These are phyloP conservation scores for Conidiobolus incongruus DNA, from an alignment of 371 early-diverging fungal species.

Conservation along the genomic window DNA sequence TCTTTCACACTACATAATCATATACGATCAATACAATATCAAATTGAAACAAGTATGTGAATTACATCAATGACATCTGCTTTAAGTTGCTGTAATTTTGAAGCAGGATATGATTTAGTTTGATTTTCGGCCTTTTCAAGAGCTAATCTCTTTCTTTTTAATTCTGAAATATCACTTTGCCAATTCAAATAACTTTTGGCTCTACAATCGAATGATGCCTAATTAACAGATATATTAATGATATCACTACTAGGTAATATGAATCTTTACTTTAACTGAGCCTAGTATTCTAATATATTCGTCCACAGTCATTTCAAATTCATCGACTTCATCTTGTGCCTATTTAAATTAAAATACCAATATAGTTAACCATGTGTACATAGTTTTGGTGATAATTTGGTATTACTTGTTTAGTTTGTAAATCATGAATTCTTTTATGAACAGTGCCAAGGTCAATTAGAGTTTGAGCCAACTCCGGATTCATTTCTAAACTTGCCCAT, in stretches of 20 bases:
- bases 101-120: no score
- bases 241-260: no score
- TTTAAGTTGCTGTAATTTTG: no score
- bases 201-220: constrained; percentile 51
- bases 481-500: constrained; percentile 48
- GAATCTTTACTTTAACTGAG: constrained; percentile 49
- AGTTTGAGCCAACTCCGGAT: constrained; percentile 31
- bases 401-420: constrained; percentile 61
- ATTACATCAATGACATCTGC: no score
- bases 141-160: constrained; percentile 35
- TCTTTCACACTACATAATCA: no score
- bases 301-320: constrained; percentile 58
- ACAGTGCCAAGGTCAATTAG: constrained; percentile 44
- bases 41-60: no score
- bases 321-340: no score
- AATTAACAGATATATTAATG: no score
- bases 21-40: no score
- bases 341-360: no score
- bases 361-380: no score
- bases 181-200: constrained; percentile 40
- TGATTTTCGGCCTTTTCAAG: constrained; percentile 27
- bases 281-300: constrained; percentile 77
- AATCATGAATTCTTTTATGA: constrained; percentile 48
- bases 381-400: no score
- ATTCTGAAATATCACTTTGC: constrained; percentile 39